Evolutionary conservation across 768 basidiomycete species (phyloP).

Genomic region (Obba rivulosa): DNA sequence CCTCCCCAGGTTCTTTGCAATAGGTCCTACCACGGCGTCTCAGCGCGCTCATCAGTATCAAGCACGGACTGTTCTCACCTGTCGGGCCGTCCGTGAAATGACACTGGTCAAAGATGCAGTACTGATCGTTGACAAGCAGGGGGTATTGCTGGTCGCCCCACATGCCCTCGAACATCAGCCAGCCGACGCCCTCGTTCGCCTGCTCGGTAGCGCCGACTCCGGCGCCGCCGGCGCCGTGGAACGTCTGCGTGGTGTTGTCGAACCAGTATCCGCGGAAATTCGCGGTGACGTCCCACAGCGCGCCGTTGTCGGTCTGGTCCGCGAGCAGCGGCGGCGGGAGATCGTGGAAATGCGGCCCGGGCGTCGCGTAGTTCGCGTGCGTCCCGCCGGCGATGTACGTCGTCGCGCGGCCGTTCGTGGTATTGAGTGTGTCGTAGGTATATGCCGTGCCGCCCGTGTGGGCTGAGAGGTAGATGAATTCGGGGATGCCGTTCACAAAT

Average conservation of each 20-base stretch:
- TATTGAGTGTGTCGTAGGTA: conserved; percentile 18
- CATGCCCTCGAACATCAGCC: conserved; percentile 19
- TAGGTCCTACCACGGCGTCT: conserved; percentile 13
- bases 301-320: conserved; percentile 22
- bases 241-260: conserved; percentile 14
- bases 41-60: not conserved
- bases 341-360: conserved; percentile 19
- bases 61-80: conserved; percentile 12
- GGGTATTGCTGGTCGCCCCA: conserved; percentile 26
- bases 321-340: conserved; percentile 17
- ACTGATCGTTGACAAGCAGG: conserved; percentile 18
- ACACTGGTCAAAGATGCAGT: conserved; percentile 19
- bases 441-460: conserved; percentile 25
- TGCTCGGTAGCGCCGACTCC: conserved; percentile 8
- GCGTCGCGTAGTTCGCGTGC: conserved; percentile 25
- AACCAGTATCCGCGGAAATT: conserved; percentile 26
- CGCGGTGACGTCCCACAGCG: conserved; percentile 22
- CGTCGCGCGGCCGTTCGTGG: conserved; percentile 17
- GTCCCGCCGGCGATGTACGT: conserved; percentile 23
- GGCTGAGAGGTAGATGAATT: conserved; percentile 24
- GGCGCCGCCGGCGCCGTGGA: conserved; percentile 16
- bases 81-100: conserved; percentile 20
- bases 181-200: conserved; percentile 18
- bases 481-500: conserved; percentile 25
- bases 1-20: conserved; percentile 21